Base-by-base conservation (phyloP, 2,329 filamentous ascomycete genomes). In the Zopfia rhizophila region DNA sequence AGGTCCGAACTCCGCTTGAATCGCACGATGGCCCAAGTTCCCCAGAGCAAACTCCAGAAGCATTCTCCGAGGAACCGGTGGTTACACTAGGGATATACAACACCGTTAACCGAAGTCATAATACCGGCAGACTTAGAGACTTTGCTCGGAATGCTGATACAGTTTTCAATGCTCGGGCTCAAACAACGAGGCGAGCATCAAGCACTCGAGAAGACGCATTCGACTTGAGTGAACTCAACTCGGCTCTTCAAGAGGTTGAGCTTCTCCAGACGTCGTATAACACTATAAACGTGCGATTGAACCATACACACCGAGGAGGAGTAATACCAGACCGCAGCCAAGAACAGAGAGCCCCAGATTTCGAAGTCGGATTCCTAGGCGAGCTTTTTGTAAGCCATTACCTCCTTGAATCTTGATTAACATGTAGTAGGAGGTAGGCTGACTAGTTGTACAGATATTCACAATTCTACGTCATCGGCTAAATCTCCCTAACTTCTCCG, bases 311-410 rank as follows among this genome's bases (percentile, higher is more conserved):
- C 36, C 17, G 25, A 19, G 23, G 24, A 38, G 42, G 23, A 12
- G 27, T 19, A 28, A 45, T 24, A 19, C 14, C 22, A 5, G 39
- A 38, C 30, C 46, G 46, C n/a, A 50, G 30, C 27, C 22, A 45
- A 18, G 32, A 50, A 17, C 35, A 30, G 41, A 29, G 16, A 30
- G 40, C 46, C 3, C 40, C 41, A 23, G 46, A 45, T 36, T 50
- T 45, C 24, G 46, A 50, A 45, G 41, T 50, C 12, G 46, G 41
- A 12, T 50, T 45, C 22, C 21, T 50, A 29, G 41, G 46, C 36
- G 46, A 50, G 41, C 28, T 40, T 5, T 45, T 40, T 36, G 46
- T 45, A 50, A 50, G 36, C 45, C 4, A n/a, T n/a, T n/a, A n/a
- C n/a, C n/a, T n/a, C n/a, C n/a, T n/a, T n/a, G n/a, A n/a, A n/a